phyloP scores from a whole-genome alignment of 208 protist genomes.

The Lotmaria passim region DNA sequence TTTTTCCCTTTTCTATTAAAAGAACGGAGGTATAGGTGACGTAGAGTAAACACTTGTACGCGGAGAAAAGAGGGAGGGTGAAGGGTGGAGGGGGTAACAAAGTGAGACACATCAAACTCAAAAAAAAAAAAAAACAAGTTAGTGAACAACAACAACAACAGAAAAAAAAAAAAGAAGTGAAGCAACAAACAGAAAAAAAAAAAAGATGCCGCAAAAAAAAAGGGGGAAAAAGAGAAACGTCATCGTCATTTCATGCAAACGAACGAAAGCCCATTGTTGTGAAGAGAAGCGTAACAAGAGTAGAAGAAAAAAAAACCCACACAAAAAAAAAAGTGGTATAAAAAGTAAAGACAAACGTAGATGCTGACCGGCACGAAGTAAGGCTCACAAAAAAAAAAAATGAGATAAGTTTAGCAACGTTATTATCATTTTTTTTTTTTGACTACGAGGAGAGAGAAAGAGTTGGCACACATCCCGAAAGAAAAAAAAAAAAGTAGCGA shows the following conservation, averaged over 20 bases:
- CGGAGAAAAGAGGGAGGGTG: not conserved
- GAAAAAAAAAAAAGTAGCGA: too few species aligned
- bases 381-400: not conserved
- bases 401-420: too few species aligned
- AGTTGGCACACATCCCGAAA: too few species aligned
- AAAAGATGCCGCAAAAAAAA: not conserved
- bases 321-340: constrained; percentile 12
- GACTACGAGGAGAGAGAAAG: too few species aligned
- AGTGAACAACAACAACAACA: not conserved
- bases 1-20: not conserved
- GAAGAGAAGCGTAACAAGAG: not conserved
- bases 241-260: constrained; percentile 7
- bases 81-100: not conserved
- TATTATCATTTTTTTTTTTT: too few species aligned
- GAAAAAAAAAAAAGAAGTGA: constrained; percentile 2
- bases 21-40: not conserved
- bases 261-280: constrained; percentile 16
- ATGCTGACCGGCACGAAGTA: not conserved
- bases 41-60: constrained; percentile 15
- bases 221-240: not conserved
- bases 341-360: not conserved
- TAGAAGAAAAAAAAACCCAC: constrained; percentile 15
- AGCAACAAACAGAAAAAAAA: constrained; percentile 5
- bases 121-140: constrained; percentile 6
- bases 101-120: not conserved